Conservation (phyloP, 257 asterid genomes). For the Misopates orontium region DNA sequence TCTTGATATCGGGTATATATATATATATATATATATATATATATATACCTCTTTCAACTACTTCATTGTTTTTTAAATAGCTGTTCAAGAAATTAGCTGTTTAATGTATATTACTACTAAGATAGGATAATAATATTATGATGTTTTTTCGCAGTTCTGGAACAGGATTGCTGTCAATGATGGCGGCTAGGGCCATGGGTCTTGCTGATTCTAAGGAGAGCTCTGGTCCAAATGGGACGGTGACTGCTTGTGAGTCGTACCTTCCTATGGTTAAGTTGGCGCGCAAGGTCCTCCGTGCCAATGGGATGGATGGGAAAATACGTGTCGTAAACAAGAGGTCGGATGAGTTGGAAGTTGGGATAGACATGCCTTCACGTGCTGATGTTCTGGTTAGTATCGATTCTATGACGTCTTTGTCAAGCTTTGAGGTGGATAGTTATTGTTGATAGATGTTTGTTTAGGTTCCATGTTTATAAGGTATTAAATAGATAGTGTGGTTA, state of each 20-base stretch:
- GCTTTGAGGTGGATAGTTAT: neutral
- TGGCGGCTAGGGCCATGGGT: conserved; percentile 89
- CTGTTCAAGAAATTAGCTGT: too few relatives aligned
- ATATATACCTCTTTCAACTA: neutral
- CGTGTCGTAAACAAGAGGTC: conserved; percentile 81
- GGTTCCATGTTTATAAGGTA: neutral
- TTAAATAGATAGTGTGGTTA: conserved; percentile 9
- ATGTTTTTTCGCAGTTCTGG: conserved; percentile 71
- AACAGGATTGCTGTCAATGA: conserved; percentile 88
- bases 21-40: too few relatives aligned
- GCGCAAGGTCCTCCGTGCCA: conserved; percentile 73
- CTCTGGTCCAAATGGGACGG: conserved; percentile 52
- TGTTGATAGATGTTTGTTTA: neutral
- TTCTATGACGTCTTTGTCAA: conserved; percentile 1
- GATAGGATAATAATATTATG: too few relatives aligned
- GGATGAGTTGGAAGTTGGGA: conserved; percentile 82
- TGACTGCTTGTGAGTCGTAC: conserved; percentile 93
- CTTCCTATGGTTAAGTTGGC: conserved; percentile 91
- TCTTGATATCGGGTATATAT: conserved; percentile 91
- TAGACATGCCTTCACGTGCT: conserved; percentile 75
- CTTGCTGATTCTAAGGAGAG: conserved; percentile 32
- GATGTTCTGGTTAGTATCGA: conserved; percentile 73
- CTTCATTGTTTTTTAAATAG: neutral
- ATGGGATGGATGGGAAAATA: conserved; percentile 62
- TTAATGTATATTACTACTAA: neutral